Evolutionary conservation across 768 basidiomycete species (phyloP).

Genomic region (Xerocomus potaroensis): DNA sequence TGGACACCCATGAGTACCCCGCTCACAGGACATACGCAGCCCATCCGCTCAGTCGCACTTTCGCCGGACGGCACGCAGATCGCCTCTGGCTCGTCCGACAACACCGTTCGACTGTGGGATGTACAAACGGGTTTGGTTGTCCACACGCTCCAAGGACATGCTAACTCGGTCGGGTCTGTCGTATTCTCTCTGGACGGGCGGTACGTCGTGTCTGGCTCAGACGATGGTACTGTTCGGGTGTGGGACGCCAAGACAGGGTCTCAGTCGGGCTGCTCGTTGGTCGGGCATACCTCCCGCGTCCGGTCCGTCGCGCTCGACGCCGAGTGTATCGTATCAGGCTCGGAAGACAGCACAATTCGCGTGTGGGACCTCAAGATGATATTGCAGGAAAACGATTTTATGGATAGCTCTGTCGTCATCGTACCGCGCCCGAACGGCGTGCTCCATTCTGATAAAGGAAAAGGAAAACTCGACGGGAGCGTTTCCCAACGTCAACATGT

Average conservation of each 20-base stretch:
- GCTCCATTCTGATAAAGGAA: too few species aligned
- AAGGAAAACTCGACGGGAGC: background rate
- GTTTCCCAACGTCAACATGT: background rate
- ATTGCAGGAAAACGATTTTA: too few species aligned
- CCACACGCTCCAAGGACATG: background rate
- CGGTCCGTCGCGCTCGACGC: background rate
- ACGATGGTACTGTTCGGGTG: background rate
- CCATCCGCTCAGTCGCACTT: background rate
- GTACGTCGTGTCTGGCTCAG: conserved; percentile 4
- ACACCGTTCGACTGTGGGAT: background rate
- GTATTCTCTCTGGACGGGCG: conserved; percentile 3
- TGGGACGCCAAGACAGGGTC: background rate
- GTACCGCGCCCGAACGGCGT: too few species aligned
- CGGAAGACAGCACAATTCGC: background rate
- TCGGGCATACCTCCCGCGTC: background rate
- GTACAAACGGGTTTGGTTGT: background rate
- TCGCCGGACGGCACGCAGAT: background rate
- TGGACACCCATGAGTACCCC: background rate
- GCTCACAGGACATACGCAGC: background rate
- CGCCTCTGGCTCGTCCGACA: background rate
- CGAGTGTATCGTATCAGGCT: background rate
- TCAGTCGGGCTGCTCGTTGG: background rate
- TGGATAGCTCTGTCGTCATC: too few species aligned
- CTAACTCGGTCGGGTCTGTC: background rate
- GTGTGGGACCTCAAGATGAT: background rate